Evolutionary conservation across 177 flowering plant species (phyloP), one percentile per base, ranked within the genome.

Genomic region (Vitis hybrid): DNA sequence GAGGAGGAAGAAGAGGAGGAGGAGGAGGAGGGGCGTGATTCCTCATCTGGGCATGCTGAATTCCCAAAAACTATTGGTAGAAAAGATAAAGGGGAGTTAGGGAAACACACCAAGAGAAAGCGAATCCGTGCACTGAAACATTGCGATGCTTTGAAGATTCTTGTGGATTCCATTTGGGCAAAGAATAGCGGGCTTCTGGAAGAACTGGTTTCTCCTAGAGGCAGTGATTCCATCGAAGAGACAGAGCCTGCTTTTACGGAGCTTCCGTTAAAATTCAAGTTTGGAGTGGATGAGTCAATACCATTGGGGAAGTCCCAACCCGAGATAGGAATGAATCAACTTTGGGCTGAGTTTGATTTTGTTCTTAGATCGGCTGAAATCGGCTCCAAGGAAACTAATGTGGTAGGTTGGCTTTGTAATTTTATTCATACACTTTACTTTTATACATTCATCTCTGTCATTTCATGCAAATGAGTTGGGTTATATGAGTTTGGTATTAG

Each of bases 311-410:
- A 82, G 59, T 59, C 92, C 20, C 84, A 79, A 4, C 54, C 15
- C 19, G 87, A 86, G 47, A 71, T 66, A 62, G 81, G 78, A 19
- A 1, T 77, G 69, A 83, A 82, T 47, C 38, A 33, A 10, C 71
- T 86, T 2, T 88, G 90, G 92, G 67, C 52, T 51, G 83, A 84
- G 54, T 63, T 82, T 33, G 75, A 81, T 18, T 78, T 83, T 47
- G 79, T 70, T 38, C 73, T 73, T 52, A 55, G 38, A 31, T 73
- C 70, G 20, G 7, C 31, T 13, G 78, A 77, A 56, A 65, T 81
- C 47, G 79, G 80, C 65, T 72, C 67, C 11, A 49, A 33, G 52
- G 74, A 17, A 24, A 12, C 70, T 73, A 18, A 54, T 15, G 24
- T 15, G 75, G 86, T 82, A 73, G 59, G 83, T 73, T 67, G 64